These are phyloP conservation scores for Trichophaea hybrida DNA, from an alignment of 2,329 filamentous ascomycete genomes.

Conservation along the genomic window DNA sequence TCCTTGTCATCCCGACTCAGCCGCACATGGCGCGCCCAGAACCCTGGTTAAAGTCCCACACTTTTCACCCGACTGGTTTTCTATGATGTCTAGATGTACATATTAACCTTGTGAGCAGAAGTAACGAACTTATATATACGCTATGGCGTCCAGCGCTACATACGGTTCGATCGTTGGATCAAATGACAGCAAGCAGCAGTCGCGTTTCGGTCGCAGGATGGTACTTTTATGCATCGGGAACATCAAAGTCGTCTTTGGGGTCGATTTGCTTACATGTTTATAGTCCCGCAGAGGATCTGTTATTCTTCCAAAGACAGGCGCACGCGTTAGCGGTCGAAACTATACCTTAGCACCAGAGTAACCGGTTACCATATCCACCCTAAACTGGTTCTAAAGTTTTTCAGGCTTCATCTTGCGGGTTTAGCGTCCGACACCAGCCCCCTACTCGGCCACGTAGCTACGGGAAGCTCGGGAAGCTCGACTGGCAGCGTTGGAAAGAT, in stretches of 20 bases:
- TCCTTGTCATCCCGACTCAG: too few relatives aligned
- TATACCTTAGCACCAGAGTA: constrained; percentile 17
- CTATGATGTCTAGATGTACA: too few relatives aligned
- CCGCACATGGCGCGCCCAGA: too few relatives aligned
- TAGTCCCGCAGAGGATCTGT: constrained; percentile 19
- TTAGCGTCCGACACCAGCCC: constrained; percentile 9
- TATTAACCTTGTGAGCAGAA: too few relatives aligned
- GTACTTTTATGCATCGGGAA: background rate
- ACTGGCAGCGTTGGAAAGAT: background rate
- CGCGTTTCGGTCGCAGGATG: background rate
- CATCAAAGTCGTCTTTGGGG: background rate
- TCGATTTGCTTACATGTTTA: background rate
- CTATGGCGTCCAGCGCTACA: background rate
- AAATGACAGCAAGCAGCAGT: background rate
- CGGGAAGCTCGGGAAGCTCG: background rate
- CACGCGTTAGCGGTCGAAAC: constrained; percentile 18
- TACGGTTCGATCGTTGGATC: background rate
- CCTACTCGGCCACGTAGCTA: constrained; percentile 9
- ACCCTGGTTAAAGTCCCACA: too few relatives aligned
- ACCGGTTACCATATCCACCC: background rate
- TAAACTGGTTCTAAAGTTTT: too few relatives aligned
- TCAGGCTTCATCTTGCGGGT: background rate
- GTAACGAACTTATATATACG: background rate
- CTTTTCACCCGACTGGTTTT: too few relatives aligned
- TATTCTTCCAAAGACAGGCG: constrained; percentile 21